Conservation (phyloP, 1,284 basidiomycete genomes). For the Limonomyces culmigenus region DNA sequence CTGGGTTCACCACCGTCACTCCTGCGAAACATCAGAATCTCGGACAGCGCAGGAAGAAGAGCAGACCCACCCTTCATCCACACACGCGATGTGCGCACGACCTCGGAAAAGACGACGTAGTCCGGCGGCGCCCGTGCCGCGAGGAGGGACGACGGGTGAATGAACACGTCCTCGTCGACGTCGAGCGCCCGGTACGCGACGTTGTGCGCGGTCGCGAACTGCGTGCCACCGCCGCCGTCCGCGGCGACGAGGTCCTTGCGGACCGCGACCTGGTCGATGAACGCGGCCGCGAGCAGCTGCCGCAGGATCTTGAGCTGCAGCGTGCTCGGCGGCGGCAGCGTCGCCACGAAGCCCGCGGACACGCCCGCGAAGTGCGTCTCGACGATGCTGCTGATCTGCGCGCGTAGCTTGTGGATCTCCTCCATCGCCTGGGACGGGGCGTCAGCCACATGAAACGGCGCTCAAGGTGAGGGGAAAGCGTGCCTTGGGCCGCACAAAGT, state of each 20-base stretch:
- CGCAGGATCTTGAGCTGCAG: conserved; percentile 81
- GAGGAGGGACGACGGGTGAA: conserved; percentile 81
- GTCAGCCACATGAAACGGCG: too few species aligned
- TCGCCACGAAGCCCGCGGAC: conserved; percentile 38
- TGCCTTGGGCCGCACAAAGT: conserved; percentile 89
- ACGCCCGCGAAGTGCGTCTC: conserved; percentile 47
- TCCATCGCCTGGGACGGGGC: conserved; percentile 70
- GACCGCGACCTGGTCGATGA: conserved; percentile 92
- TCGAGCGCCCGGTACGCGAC: conserved; percentile 79
- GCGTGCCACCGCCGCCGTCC: conserved; percentile 37
- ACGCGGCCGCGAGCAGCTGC: conserved; percentile 79
- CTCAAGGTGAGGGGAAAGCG: too few species aligned
- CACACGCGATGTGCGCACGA: conserved; percentile 55
- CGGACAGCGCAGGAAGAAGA: too few species aligned
- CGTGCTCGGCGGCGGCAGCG: conserved; percentile 55
- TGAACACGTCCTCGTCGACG: conserved; percentile 76
- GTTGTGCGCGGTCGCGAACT: conserved; percentile 62
- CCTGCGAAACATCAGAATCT: too few species aligned
- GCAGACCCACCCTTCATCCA: conserved; percentile 86
- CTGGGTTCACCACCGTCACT: conserved; percentile 74
- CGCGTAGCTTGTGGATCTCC: conserved; percentile 94
- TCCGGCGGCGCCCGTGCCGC: conserved; percentile 66
- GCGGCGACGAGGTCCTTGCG: conserved; percentile 69
- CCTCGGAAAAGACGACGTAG: conserved; percentile 75
- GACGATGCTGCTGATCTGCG: conserved; percentile 78